Evolutionary conservation across 495 filamentous ascomycete species (phyloP).

Genomic region (Talaromyces stipitatus): DNA sequence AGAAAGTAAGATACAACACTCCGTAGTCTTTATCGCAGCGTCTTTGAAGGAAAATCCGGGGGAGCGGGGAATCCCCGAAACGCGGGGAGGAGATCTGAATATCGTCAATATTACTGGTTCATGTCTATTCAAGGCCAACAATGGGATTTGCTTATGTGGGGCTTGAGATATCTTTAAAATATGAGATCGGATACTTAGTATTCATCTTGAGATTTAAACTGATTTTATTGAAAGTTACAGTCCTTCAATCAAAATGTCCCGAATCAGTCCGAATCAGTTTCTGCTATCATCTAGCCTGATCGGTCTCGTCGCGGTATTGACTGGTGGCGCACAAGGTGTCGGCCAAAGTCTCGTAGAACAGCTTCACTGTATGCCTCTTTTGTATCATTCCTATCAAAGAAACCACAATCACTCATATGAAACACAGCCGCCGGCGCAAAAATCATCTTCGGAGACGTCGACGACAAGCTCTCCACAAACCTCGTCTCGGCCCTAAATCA

Average conservation of each 20-base stretch:
- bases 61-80: not conserved
- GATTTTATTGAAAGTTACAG: not conserved
- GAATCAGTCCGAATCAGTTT: not conserved
- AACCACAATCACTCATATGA: not conserved
- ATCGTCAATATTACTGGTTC: not conserved
- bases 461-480: constrained; percentile 13
- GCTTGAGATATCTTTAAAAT: not conserved
- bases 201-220: not conserved
- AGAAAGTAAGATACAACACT: too few species aligned
- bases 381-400: not conserved
- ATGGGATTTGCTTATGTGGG: not conserved
- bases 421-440: constrained; percentile 24
- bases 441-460: constrained; percentile 28
- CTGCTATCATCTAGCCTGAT: constrained; percentile 9
- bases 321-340: constrained; percentile 31
- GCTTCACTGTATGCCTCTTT: constrained; percentile 16
- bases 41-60: not conserved
- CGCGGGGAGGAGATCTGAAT: not conserved
- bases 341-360: constrained; percentile 21
- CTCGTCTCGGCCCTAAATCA: constrained; percentile 13
- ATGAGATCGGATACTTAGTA: not conserved
- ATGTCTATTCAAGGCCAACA: not conserved
- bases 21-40: too few species aligned
- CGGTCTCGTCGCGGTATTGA: constrained; percentile 28
- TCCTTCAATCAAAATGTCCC: not conserved